Base-by-base conservation (phyloP, 106 monocot genomes). In the Triglochin maritima region DNA sequence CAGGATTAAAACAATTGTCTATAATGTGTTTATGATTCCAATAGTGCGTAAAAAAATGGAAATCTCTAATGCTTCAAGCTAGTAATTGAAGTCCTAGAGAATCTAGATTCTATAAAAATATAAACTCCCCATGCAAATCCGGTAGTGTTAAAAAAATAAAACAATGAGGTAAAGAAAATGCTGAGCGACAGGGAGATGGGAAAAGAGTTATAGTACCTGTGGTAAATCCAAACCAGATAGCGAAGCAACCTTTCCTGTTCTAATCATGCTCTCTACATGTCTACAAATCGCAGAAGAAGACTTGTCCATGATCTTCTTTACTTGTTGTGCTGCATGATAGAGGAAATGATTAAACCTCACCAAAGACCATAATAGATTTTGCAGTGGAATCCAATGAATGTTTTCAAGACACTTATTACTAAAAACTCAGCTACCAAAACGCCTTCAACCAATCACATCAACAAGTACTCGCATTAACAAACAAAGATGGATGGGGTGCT, bases 211-310 rank as follows among this genome's bases (percentile, higher is more conserved):
- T 11, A 9, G 50, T 78, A 90, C 91, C 87, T 96, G 91, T 78
- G 91, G 96, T 62, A 96, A 84, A 78, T 88, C 88, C 56, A 86
- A n/a, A 64, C 70, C 55, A 54, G 81, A 71, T 63, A 44, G 3
- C 14, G 88, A 71, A 73, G 72, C 76, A 62, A 96, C 2, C 66
- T 76, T 83, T 50, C 96, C 91, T 49, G 78, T 71, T 70, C 62
- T 86, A 54, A 96, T 65, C 86, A 96, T 74, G 54, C 71, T 84
- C 69, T 96, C 87, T 42, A 96, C 57, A 65, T 76, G 44, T 69
- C 80, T 74, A 9, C 88, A 81, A 58, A 91, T 50, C 6, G 12
- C 4, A 49, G 49, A 7, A 69, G 78, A 61, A 86, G 54, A 69
- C 76, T 76, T 76, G 56, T 47, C 64, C 41, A 83, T 64, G 44